Conservation (phyloP, 345 rosid genomes). For the Mercurialis annua region DNA sequence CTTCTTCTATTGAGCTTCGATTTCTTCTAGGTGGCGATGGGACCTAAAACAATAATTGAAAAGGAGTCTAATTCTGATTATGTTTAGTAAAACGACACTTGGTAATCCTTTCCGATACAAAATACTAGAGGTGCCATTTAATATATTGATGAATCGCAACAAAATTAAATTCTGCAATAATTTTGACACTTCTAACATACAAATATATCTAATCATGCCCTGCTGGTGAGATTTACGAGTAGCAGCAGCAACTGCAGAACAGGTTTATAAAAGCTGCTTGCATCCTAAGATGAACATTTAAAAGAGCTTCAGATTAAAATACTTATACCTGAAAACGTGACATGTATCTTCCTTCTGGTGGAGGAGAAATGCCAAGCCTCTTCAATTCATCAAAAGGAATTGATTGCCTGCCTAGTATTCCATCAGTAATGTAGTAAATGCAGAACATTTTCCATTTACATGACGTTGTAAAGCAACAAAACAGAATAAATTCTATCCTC, state of each 20-base stretch:
- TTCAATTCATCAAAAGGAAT: slow-evolving; percentile 76
- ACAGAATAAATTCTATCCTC: background rate
- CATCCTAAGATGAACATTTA: background rate
- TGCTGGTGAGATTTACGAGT: background rate
- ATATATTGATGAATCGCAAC: background rate
- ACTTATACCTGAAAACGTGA: slow-evolving; percentile 62
- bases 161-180: background rate
- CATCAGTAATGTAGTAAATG: slow-evolving; percentile 11
- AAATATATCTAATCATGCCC: background rate
- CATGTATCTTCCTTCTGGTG: slow-evolving; percentile 89
- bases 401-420: slow-evolving; percentile 50
- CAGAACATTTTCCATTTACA: background rate
- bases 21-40: slow-evolving; percentile 86
- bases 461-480: background rate
- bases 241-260: background rate
- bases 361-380: slow-evolving; percentile 84
- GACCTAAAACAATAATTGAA: slow-evolving; percentile 41
- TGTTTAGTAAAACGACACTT: background rate
- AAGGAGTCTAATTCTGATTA: background rate
- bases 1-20: slow-evolving; percentile 17
- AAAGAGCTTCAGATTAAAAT: background rate
- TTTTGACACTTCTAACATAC: no score
- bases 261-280: background rate
- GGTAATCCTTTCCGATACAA: background rate
- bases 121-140: background rate